Conservation (phyloP, 371 early-diverging fungal genomes). For the Haplosporangium sp. region DNA sequence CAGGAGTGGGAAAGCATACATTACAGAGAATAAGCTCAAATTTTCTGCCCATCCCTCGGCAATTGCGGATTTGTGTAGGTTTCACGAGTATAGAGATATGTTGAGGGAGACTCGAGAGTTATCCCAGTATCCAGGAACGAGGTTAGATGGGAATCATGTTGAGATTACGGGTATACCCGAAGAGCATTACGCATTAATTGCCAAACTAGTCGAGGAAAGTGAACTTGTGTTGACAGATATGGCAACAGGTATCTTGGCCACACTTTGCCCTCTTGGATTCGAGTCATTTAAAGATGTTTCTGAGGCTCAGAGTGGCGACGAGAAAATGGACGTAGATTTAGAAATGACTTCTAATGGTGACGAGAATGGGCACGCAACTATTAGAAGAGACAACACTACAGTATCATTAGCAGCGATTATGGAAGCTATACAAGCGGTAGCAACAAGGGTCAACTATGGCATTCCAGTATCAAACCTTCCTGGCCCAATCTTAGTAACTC, state of each 20-base stretch:
- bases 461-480: constrained; percentile 39
- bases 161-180: constrained; percentile 43
- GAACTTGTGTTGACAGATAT: constrained; percentile 34
- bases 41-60: constrained; percentile 45
- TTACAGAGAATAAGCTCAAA: constrained; percentile 50
- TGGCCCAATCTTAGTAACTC: constrained; percentile 13
- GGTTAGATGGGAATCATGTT: constrained; percentile 18
- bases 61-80: constrained; percentile 37
- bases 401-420: constrained; percentile 36
- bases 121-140: constrained; percentile 18
- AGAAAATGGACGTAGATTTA: constrained; percentile 25
- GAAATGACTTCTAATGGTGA: constrained; percentile 2
- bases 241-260: constrained; percentile 19
- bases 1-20: constrained; percentile 43
- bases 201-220: constrained; percentile 49
- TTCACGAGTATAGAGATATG: constrained; percentile 46
- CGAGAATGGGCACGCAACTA: background rate
- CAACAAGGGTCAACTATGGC: constrained; percentile 52
- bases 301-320: background rate
- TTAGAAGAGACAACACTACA: constrained; percentile 15
- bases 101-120: constrained; percentile 32
- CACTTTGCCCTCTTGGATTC: constrained; percentile 45
- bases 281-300: constrained; percentile 28
- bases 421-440: constrained; percentile 45
- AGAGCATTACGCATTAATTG: constrained; percentile 39